A percentile compares a stretch with the other conserved stretches of the same genome.
Evolutionary conservation across 2,329 filamentous ascomycete species (phyloP).

Genomic region (Apiospora marii): DNA sequence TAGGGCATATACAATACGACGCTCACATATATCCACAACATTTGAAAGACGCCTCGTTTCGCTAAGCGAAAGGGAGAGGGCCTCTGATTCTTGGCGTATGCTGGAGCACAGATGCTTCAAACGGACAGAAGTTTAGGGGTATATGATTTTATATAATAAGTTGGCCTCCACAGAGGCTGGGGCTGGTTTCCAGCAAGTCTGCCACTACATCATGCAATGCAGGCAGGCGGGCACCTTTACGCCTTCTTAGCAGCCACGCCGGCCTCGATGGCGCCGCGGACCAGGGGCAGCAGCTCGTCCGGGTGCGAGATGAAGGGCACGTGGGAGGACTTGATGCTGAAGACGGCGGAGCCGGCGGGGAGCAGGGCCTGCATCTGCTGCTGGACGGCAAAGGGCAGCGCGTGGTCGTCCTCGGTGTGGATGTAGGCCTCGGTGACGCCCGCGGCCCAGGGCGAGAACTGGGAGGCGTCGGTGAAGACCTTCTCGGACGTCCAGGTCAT

Average conservation of each 20-base stretch:
- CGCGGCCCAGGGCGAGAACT: conserved; percentile 22
- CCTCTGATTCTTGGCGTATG: no score
- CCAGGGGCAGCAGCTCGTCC: conserved; percentile 21
- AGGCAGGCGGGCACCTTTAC: background rate
- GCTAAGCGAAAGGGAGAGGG: no score
- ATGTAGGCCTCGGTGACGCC: conserved; percentile 24
- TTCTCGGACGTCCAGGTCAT: conserved; percentile 26
- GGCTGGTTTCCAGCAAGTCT: no score
- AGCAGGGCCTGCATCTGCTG: conserved; percentile 25
- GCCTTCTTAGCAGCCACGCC: conserved; percentile 19
- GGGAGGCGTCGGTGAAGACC: conserved; percentile 26
- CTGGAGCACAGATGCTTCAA: no score
- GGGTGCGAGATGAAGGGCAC: conserved; percentile 24
- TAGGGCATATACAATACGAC: no score
- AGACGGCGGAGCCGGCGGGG: conserved; percentile 23
- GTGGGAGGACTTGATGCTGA: conserved; percentile 23
- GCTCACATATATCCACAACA: no score
- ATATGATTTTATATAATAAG: no score
- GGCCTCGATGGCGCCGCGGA: background rate
- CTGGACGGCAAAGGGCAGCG: conserved; percentile 23
- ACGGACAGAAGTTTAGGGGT: no score
- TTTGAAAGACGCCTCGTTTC: no score
- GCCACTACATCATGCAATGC: no score
- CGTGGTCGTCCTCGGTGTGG: conserved; percentile 22
- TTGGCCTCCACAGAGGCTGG: no score